Conservation (phyloP, 2,329 filamentous ascomycete genomes). For the Tolypocladium nubicola region DNA sequence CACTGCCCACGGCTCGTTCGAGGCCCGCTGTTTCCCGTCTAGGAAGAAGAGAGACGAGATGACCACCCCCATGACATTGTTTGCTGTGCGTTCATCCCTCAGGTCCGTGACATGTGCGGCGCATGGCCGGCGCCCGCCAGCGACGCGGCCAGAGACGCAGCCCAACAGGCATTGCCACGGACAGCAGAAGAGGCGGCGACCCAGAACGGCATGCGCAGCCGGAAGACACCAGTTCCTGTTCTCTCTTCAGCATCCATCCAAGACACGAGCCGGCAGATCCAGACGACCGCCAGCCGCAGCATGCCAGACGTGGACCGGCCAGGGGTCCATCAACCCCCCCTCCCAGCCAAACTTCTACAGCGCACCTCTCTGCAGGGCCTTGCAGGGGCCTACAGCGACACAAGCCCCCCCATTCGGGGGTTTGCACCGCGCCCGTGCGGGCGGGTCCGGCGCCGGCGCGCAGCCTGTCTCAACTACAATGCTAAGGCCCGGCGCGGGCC, state of each 20-base stretch:
- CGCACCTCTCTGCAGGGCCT: neutral
- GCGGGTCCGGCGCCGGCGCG: neutral
- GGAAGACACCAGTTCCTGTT: too few species aligned
- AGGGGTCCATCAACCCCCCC: neutral
- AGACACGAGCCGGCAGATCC: neutral
- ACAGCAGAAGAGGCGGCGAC: neutral
- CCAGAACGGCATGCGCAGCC: neutral
- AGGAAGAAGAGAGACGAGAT: neutral
- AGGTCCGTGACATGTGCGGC: neutral
- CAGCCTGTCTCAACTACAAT: conserved; percentile 19
- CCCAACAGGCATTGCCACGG: neutral
- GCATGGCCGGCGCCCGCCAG: neutral
- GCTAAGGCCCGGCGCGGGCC: conserved; percentile 19
- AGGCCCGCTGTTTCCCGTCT: neutral
- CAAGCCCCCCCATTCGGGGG: neutral
- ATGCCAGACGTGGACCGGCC: neutral
- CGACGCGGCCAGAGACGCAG: neutral
- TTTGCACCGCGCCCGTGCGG: too few species aligned
- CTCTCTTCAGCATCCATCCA: neutral
- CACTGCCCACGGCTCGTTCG: neutral
- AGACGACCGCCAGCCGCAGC: too few species aligned
- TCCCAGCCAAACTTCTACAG: neutral
- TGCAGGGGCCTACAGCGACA: neutral
- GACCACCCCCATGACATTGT: neutral
- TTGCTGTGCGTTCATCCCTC: neutral